These are phyloP conservation scores for Diospyros lotus DNA, from an alignment of 148 eudicot genomes.

Conservation along the genomic window DNA sequence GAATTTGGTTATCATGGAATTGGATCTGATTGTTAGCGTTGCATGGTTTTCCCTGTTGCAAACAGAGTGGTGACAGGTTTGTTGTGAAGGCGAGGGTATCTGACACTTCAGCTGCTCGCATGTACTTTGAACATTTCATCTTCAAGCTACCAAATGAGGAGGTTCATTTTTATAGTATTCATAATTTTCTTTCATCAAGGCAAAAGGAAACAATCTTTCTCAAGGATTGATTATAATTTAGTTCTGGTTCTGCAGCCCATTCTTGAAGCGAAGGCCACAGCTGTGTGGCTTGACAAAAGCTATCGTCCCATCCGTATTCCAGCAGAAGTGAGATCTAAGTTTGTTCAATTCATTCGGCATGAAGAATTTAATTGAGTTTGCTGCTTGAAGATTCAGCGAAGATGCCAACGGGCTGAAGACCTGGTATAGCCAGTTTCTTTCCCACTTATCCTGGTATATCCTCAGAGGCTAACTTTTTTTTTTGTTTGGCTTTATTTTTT, in stretches of 20 bases:
- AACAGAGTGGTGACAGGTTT: constrained; percentile 84
- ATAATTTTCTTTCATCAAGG: neutral
- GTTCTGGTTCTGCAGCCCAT: constrained; percentile 45
- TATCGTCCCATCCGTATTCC: constrained; percentile 86
- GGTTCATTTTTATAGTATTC: constrained; percentile 32
- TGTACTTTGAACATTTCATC: constrained; percentile 73
- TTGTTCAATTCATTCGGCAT: constrained; percentile 52
- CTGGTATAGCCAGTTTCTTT: neutral
- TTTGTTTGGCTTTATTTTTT: no score
- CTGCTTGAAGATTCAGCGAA: neutral
- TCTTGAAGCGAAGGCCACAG: constrained; percentile 77
- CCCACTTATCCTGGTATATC: neutral
- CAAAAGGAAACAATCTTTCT: neutral
- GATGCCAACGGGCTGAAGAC: neutral
- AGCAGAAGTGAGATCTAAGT: constrained; percentile 55
- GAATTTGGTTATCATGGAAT: neutral
- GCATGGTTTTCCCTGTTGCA: constrained; percentile 1
- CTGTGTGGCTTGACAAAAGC: constrained; percentile 88
- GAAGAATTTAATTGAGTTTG: constrained; percentile 26
- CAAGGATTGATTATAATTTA: neutral
- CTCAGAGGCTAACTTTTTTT: no score
- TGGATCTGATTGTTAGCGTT: neutral
- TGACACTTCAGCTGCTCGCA: constrained; percentile 67
- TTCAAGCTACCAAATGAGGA: constrained; percentile 70
- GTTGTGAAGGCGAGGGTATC: constrained; percentile 69